Evolutionary conservation across 176 grass and related monocot species (phyloP), one percentile per base, ranked within the genome.

Genomic region (Guadua angustifolia): DNA sequence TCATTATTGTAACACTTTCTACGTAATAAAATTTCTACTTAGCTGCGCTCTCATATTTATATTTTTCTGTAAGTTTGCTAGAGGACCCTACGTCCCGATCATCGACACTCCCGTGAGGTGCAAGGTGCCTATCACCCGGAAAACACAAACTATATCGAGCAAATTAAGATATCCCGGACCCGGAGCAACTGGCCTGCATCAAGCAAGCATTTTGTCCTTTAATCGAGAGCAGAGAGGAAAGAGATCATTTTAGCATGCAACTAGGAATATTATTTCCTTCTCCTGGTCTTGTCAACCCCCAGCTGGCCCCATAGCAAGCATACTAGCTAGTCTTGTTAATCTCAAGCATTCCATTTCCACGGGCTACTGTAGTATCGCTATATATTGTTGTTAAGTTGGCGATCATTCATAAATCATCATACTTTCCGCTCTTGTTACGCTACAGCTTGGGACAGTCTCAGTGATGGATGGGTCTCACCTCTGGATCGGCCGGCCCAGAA

Each of bases 181-280:
- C 25, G 47, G 52, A 16, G 13, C 53, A 21, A 56, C 2, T 56
- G 53, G 18, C 53, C 39, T 62, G 26, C 4, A 22, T 8, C 17
- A 16, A 46, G 55, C 16, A 16, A 78, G 40, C 83, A 76, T 50
- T 71, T 46, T 79, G 19, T 71, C 53, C 2, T 61, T 49, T 49
- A 35, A 57, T 69, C 63, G 42, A 44, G 25, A 18, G 59, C 3
- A 51, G 18, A 9, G 32, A 19, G 39, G 60, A 13, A 60, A 58
- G 10, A 9, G 21, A 7, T 25, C 29, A 11, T 35, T 44, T 67
- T 66, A 74, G 77, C 85, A 39, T 46, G 15, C 74, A 66, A 21
- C 74, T 40, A 47, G 26, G 73, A 65, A 79, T 84, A 66, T 5
- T 36, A 25, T 22, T 12, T 50, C 7, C n/a, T 18, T 36, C 77